Percentiles rank a stretch among this genome's conserved stretches.
Evolutionary conservation across 2,329 filamentous ascomycete species (phyloP).

Genomic region (Tothia fuscella): DNA sequence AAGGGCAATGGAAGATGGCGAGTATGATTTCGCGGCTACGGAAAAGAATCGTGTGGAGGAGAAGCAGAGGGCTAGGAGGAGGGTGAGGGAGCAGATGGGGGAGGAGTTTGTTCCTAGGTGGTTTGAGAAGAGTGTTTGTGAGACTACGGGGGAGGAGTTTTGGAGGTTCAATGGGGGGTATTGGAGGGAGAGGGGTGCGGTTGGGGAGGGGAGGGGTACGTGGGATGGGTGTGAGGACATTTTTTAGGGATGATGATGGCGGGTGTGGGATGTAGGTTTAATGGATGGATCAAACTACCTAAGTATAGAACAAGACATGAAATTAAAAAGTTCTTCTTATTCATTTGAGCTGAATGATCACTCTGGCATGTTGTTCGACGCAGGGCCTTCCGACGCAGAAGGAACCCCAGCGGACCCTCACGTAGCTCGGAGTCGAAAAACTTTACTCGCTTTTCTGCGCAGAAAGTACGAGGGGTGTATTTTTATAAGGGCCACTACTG

Average conservation of each 20-base stretch:
- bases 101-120: conserved; percentile 76
- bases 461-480: too few relatives aligned
- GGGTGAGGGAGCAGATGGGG: conserved; percentile 61
- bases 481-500: too few relatives aligned
- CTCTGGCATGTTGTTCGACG: too few relatives aligned
- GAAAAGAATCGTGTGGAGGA: conserved; percentile 95
- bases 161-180: conserved; percentile 87
- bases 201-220: conserved; percentile 45
- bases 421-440: too few relatives aligned
- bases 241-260: conserved; percentile 36
- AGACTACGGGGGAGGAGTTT: conserved; percentile 74
- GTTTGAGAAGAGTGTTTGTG: conserved; percentile 64
- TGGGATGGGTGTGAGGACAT: conserved; percentile 72
- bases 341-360: too few relatives aligned
- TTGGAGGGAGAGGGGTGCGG: conserved; percentile 62
- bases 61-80: conserved; percentile 67
- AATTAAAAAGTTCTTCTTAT: too few relatives aligned
- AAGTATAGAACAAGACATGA: too few relatives aligned
- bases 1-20: conserved; percentile 95
- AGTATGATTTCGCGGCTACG: conserved; percentile 81
- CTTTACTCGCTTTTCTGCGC: too few relatives aligned
- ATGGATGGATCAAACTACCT: too few relatives aligned
- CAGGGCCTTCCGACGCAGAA: too few relatives aligned
- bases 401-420: too few relatives aligned
- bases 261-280: too few relatives aligned